Evolutionary conservation across 2,329 filamentous ascomycete genomes (phyloP).

Genomic region (Paecilomyces fulvus): DNA sequence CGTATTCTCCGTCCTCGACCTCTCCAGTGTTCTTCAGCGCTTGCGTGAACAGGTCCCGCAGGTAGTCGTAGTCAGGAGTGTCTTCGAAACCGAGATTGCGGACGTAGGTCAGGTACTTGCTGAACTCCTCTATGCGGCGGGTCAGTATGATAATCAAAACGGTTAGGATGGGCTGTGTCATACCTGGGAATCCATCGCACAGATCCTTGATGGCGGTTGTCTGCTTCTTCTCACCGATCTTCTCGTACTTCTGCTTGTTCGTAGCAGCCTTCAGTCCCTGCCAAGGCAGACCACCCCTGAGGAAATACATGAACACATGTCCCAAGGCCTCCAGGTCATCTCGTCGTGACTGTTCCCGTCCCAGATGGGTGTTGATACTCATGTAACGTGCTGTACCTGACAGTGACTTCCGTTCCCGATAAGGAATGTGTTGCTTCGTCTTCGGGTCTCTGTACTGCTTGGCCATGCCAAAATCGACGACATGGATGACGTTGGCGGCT

Average conservation of each 20-base stretch:
- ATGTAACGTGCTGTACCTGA: conserved; percentile 97
- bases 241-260: conserved; percentile 97
- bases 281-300: conserved; percentile 58
- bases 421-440: conserved; percentile 98
- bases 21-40: conserved; percentile 90
- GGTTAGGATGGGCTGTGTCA: conserved; percentile 12
- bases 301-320: conserved; percentile 63
- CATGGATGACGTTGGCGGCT: conserved; percentile 94
- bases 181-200: conserved; percentile 83
- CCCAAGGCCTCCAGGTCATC: conserved; percentile 86
- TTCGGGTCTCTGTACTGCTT: conserved; percentile 99
- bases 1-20: conserved; percentile 95
- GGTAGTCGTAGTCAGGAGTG: conserved; percentile 95
- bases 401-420: conserved; percentile 90
- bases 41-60: conserved; percentile 92
- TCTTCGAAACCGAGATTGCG: conserved; percentile 98
- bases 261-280: conserved; percentile 61
- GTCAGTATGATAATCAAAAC: conserved; percentile 18
- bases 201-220: conserved; percentile 95
- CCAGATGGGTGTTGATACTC: conserved; percentile 98
- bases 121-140: conserved; percentile 66
- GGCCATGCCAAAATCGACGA: conserved; percentile 98
- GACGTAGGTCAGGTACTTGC: conserved; percentile 94
- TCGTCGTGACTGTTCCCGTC: conserved; percentile 87
- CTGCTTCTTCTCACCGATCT: conserved; percentile 99